Evolutionary conservation across 176 grass and related monocot genomes (phyloP).

Genomic region (sorghum (Sorghum bicolor)): Sorghum_bicolor_NCBIv3 NC_012875.2:57199501-57200000

Average conservation of each 20-base stretch:
- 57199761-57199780: neutral
- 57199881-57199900: slow-evolving; percentile 40
- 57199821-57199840: slow-evolving; percentile 39
- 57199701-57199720: no score
- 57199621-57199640: neutral
- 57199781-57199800: slow-evolving; percentile 53
- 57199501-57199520: slow-evolving; percentile 27
- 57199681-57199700: no score
- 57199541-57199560: slow-evolving; percentile 32
- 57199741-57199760: slow-evolving; percentile 11
- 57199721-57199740: slow-evolving; percentile 7
- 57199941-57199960: neutral
- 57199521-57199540: slow-evolving; percentile 41
- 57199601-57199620: slow-evolving; percentile 32
- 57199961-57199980: no score
- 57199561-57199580: slow-evolving; percentile 11
- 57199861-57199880: slow-evolving; percentile 33
- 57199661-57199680: no score
- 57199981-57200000: no score
- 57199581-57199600: slow-evolving; percentile 11
- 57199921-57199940: neutral
- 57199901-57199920: slow-evolving; percentile 49
- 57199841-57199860: slow-evolving; percentile 60
- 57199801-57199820: slow-evolving; percentile 72
- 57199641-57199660: no score